Base-by-base conservation (phyloP, 169 alveolate species). In the Toxoplasma gondii region DNA sequence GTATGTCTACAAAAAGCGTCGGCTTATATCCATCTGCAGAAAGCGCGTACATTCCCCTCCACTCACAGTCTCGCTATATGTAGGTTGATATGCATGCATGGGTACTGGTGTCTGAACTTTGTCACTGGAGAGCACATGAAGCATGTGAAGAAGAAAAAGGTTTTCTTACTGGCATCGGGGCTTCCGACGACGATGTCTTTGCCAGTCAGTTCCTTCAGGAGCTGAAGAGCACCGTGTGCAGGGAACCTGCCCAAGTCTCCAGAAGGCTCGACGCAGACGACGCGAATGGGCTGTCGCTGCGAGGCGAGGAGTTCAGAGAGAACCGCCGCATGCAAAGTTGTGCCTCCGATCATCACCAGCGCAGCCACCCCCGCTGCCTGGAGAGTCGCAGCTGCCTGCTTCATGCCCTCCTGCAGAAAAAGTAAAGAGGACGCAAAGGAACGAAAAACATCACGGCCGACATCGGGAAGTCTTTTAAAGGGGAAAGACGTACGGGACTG, bases 141-240 rank as follows among this genome's bases (percentile, higher is more conserved):
- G n/a, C n/a, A n/a, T n/a, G n/a, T n/a, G n/a, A n/a, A n/a, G n/a
- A n/a, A n/a, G n/a, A n/a, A n/a, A n/a, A n/a, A n/a, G n/a, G n/a
- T n/a, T 4, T 16, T 64, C 74, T 64, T 64, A 64, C 74, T 64
- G 64, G 90, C 64, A 17, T 82, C 67, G 16, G 19, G 1, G 84
- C 44, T 31, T 41, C 90, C 90, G 90, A 49, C 67, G 90, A 82
- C 67, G 90, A 82, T 49, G 64, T 82, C 41, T 49, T 82, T 82
- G 4, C 90, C 90, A 31, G 90, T 43, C 69, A 82, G 2, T 38
- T 82, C 67, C 67, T 43, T 82, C 27, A 82, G 64, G 36, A 82
- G 38, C 41, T 82, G 34, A 22, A 82, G 64, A 43, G 69, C 53
- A 1, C 90, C 90, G 41, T 22, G 38, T 4, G 90, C 54, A 67